Conservation (phyloP, 495 filamentous ascomycete species). For the Neurospora terricola region DNA sequence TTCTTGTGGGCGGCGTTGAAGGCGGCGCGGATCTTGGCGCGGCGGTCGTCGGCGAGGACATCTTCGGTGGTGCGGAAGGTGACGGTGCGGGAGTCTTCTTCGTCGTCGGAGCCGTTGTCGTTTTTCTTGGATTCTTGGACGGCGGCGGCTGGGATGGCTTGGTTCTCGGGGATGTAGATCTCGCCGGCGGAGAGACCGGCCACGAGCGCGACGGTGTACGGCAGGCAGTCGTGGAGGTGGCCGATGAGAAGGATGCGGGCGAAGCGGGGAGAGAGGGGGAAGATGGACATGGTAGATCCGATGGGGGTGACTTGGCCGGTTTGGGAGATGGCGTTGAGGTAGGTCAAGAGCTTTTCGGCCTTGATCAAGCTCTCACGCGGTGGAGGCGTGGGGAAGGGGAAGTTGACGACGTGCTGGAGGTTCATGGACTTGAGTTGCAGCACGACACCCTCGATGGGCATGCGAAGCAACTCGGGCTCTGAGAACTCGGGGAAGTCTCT, state of each 20-base stretch:
- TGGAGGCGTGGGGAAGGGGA: constrained; percentile 95
- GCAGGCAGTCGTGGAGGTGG: constrained; percentile 70
- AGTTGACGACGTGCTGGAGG: constrained; percentile 80
- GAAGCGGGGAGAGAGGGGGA: constrained; percentile 83
- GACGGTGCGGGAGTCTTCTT: constrained; percentile 11
- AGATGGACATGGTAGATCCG: constrained; percentile 72
- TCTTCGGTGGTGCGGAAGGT: constrained; percentile 53
- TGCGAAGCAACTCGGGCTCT: constrained; percentile 80
- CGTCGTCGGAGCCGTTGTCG: neutral
- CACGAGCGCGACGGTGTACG: constrained; percentile 82
- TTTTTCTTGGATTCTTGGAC: constrained; percentile 21
- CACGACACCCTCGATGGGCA: constrained; percentile 86
- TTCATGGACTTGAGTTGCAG: constrained; percentile 95
- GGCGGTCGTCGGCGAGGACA: constrained; percentile 55
- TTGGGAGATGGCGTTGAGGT: constrained; percentile 56
- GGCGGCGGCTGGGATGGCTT: constrained; percentile 47
- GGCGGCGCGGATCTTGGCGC: constrained; percentile 52
- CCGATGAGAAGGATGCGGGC: constrained; percentile 84
- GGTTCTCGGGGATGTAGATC: constrained; percentile 76
- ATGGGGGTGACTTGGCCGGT: constrained; percentile 66
- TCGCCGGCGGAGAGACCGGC: constrained; percentile 82
- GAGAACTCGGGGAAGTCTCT: constrained; percentile 78
- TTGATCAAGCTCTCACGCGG: constrained; percentile 68
- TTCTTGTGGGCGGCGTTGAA: constrained; percentile 69
- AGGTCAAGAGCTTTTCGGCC: constrained; percentile 75